Evolutionary conservation across 768 basidiomycete genomes (phyloP), one percentile per base, ranked within the genome.

Genomic region (Mycena rosella): DNA sequence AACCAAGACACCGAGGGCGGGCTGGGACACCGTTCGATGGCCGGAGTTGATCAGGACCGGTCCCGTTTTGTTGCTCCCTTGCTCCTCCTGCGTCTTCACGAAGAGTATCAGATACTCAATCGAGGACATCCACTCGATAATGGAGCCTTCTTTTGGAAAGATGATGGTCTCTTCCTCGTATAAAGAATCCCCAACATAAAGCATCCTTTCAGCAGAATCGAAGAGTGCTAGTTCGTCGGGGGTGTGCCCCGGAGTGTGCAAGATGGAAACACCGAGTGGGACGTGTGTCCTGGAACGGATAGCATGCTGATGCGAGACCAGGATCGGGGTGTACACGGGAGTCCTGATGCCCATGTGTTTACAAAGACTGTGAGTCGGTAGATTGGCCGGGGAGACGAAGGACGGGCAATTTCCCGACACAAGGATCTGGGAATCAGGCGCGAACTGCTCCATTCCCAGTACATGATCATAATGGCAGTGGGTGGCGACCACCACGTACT

Each of bases 241-340:
- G 0, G 85, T 88, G 64, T 89, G 88, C 29, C 88, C 87, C 0
- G 87, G 87, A 0, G 86, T 87, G 66, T 89, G 88, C 60, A 88
- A 77, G 61, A 87, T 77, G 3, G 67, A 79, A 27, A 89, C n/a
- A 1, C 81, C 82, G 0, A 85, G 74, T 0, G 79, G 68, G 5
- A 73, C 56, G 22, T 69, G 59, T 52, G 36, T 72, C 48, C 14
- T 65, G 32, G 77, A 76, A 6, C 70, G 68, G 61, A 87, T 76
- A 22, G 61, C 63, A 58, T 83, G 67, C 20, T 75, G 75, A 69
- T 89, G 82, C 10, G 80, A 80, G 17, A 84, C 83, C n/a, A 88
- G 81, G 15, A 69, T 78, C 13, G 86, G 84, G 5, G 73, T 78
- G 70, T 87, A 88, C n/a, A 74, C 67, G 0, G 87, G 88, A 2